These are phyloP conservation scores for Sphagnum fallax DNA, from an alignment of 228 moss, liverwort and hornwort genomes.

Conservation along the genomic window DNA sequence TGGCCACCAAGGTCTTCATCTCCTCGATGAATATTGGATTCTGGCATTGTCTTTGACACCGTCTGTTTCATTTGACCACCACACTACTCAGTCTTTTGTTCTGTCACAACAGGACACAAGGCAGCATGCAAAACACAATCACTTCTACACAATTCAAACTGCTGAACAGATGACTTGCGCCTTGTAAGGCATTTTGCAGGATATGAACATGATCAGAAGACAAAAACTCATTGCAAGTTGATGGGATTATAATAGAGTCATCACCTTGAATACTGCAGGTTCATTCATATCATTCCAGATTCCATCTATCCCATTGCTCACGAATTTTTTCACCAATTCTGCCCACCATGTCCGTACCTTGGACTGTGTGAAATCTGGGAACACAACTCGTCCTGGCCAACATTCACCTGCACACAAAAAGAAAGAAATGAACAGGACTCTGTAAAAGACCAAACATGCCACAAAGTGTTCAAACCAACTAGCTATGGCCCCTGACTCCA, in stretches of 20 bases:
- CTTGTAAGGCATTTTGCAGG: not conserved
- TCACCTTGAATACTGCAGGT: constrained; percentile 84
- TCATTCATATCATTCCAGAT: constrained; percentile 99
- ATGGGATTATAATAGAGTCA: not conserved
- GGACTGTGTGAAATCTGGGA: constrained; percentile 70
- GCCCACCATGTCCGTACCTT: constrained; percentile 76
- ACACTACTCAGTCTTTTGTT: too few relatives aligned
- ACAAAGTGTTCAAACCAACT: too few relatives aligned
- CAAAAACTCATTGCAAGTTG: not conserved
- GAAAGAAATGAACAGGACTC: too few relatives aligned
- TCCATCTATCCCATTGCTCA: constrained; percentile 62
- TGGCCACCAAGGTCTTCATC: constrained; percentile 82
- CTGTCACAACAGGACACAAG: too few relatives aligned
- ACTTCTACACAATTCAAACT: not conserved
- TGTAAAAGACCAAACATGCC: too few relatives aligned
- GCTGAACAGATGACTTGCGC: not conserved
- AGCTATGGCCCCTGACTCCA: too few relatives aligned
- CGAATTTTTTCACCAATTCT: constrained; percentile 58
- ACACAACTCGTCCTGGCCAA: constrained; percentile 78
- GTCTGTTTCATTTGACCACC: constrained; percentile 25
- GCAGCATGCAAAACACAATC: not conserved
- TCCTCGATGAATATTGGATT: constrained; percentile 66
- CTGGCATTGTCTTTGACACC: constrained; percentile 89
- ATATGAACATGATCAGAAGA: not conserved
- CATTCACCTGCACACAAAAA: constrained; percentile 49